A percentile compares a stretch with the other conserved stretches of the same genome.
These are phyloP conservation scores for Brasilioporus rufonigricans DNA, from an alignment of 768 basidiomycete genomes.

Conservation along the genomic window DNA sequence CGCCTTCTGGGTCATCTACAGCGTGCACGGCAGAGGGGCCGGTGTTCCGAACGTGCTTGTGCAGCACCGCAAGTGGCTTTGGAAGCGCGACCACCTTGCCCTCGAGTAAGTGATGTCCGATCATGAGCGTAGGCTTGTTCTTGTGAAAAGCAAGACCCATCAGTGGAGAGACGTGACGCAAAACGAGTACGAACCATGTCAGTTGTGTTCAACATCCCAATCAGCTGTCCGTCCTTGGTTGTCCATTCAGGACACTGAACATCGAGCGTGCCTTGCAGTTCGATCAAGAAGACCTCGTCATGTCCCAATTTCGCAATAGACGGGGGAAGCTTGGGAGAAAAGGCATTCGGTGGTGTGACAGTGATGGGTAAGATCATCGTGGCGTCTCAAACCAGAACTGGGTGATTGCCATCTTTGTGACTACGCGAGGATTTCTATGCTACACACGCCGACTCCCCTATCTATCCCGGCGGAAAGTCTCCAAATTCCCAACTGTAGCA, in stretches of 20 bases:
- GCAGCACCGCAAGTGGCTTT: constrained; percentile 81
- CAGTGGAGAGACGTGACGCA: background rate
- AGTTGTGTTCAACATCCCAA: constrained; percentile 74
- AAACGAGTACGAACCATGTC: constrained; percentile 45
- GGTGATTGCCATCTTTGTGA: background rate
- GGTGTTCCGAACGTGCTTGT: constrained; percentile 25
- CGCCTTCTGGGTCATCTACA: background rate
- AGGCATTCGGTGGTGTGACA: constrained; percentile 34
- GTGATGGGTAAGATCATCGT: constrained; percentile 67
- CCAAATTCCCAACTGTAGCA: constrained; percentile 74
- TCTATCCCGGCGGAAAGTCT: constrained; percentile 32
- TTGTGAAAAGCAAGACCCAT: background rate
- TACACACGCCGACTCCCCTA: background rate
- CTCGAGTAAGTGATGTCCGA: constrained; percentile 90
- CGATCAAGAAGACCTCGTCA: constrained; percentile 79
- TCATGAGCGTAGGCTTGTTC: constrained; percentile 75
- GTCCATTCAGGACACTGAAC: constrained; percentile 52
- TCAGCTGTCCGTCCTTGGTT: constrained; percentile 64
- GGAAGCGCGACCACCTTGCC: constrained; percentile 74
- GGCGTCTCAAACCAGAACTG: background rate
- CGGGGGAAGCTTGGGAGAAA: constrained; percentile 50
- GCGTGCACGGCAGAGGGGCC: background rate
- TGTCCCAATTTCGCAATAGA: constrained; percentile 70
- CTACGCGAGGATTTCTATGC: background rate
- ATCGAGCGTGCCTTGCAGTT: constrained; percentile 82